Conservation (phyloP, 768 basidiomycete species). For the Mycena capillaripes region DNA sequence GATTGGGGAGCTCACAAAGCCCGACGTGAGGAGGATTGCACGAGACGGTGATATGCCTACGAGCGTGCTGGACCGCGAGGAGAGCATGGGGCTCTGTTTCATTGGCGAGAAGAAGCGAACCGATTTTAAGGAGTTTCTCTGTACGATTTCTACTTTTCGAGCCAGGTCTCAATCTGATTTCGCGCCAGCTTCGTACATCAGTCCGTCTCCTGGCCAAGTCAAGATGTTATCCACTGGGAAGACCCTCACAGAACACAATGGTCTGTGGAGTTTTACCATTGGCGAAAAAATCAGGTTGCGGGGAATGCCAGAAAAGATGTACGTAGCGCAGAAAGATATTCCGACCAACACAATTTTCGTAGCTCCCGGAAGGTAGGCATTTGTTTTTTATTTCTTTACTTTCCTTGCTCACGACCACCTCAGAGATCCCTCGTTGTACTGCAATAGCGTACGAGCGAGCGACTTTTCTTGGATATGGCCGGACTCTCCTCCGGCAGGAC, state of each 20-base stretch:
- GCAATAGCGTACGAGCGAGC: conserved; percentile 51
- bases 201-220: conserved; percentile 78
- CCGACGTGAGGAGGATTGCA: conserved; percentile 82
- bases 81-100: conserved; percentile 97
- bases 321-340: conserved; percentile 80
- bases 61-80: conserved; percentile 69
- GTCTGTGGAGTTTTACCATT: conserved; percentile 89
- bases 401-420: neutral
- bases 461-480: conserved; percentile 87
- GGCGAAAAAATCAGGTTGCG: conserved; percentile 82
- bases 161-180: neutral
- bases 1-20: conserved; percentile 75
- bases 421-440: conserved; percentile 74
- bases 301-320: conserved; percentile 74
- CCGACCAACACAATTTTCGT: conserved; percentile 78
- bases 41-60: conserved; percentile 73
- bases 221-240: conserved; percentile 69
- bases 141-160: conserved; percentile 55
- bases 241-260: conserved; percentile 72
- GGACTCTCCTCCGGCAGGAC: conserved; percentile 62
- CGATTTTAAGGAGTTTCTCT: conserved; percentile 50
- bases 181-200: conserved; percentile 82
- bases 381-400: neutral
- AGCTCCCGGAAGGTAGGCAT: conserved; percentile 75
- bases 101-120: conserved; percentile 76